These are phyloP conservation scores for Ustilaginoidea virens DNA, from an alignment of 2,329 filamentous ascomycete species.

Conservation along the genomic window DNA sequence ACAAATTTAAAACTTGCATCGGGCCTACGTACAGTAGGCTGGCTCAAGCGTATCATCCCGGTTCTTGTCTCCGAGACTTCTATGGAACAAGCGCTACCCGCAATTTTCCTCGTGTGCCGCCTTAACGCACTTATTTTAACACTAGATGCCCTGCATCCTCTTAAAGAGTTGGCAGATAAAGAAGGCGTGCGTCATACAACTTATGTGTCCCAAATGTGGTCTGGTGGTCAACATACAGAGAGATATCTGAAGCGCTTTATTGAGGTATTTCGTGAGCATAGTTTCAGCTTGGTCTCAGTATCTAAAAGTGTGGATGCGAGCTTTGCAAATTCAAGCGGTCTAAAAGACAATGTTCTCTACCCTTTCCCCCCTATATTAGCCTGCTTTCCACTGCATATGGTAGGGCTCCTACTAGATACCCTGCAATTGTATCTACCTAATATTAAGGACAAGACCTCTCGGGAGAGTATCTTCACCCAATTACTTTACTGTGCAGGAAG, in stretches of 20 bases:
- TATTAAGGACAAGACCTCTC: slow-evolving; percentile 60
- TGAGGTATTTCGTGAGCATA: slow-evolving; percentile 95
- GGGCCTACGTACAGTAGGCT: slow-evolving; percentile 80
- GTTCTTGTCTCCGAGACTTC: slow-evolving; percentile 37
- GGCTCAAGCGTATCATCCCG: slow-evolving; percentile 74
- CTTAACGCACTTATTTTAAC: slow-evolving; percentile 65
- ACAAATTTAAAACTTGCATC: slow-evolving; percentile 76
- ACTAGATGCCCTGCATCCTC: slow-evolving; percentile 67
- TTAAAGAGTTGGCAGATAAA: slow-evolving; percentile 80
- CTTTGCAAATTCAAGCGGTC: slow-evolving; percentile 9
- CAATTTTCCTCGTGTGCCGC: slow-evolving; percentile 76
- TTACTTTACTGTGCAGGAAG: slow-evolving; percentile 88
- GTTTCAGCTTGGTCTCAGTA: slow-evolving; percentile 88
- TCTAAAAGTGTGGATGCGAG: slow-evolving; percentile 64
- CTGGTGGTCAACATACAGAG: slow-evolving; percentile 79
- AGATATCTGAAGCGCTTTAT: slow-evolving; percentile 89
- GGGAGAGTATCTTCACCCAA: slow-evolving; percentile 83
- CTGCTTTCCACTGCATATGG: slow-evolving; percentile 72
- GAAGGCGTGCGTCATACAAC: slow-evolving; percentile 44
- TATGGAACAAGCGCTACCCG: slow-evolving; percentile 55
- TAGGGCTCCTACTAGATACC: slow-evolving; percentile 66
- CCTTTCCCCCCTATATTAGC: slow-evolving; percentile 61
- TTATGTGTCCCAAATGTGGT: slow-evolving; percentile 32
- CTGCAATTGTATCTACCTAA: slow-evolving; percentile 64
- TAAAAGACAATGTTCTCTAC: slow-evolving; percentile 23